Percentiles rank a stretch among this genome's conserved stretches.
phyloP scores from a whole-genome alignment of 768 basidiomycete species.

The Pulveroboletus sp. region DNA sequence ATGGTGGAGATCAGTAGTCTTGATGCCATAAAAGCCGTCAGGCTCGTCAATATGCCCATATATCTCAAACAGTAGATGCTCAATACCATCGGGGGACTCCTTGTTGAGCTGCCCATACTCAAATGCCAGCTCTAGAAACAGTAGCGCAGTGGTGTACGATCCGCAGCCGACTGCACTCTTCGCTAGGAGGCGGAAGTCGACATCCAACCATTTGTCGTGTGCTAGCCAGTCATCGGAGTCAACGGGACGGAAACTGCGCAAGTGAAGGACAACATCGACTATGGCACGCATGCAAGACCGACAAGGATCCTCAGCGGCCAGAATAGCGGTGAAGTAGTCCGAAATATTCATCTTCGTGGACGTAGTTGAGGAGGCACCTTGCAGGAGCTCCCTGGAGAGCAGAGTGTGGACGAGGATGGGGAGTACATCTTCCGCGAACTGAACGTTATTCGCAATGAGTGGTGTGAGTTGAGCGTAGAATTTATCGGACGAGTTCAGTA shows the following conservation, averaged over 20 bases:
- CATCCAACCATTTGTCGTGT: constrained; percentile 75
- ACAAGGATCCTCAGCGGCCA: constrained; percentile 21
- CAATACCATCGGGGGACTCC: constrained; percentile 36
- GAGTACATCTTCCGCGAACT: constrained; percentile 62
- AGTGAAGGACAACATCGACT: constrained; percentile 72
- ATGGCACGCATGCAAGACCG: constrained; percentile 54
- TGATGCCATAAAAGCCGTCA: constrained; percentile 96
- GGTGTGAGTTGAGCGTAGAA: constrained; percentile 68
- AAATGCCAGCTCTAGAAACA: constrained; percentile 79
- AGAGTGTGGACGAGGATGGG: constrained; percentile 73
- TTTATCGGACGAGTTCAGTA: constrained; percentile 46
- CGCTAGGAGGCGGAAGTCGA: constrained; percentile 71
- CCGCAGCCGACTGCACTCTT: constrained; percentile 71
- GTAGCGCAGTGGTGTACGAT: constrained; percentile 82
- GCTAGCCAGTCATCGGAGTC: constrained; percentile 38
- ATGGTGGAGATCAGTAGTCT: constrained; percentile 66
- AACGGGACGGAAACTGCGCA: constrained; percentile 59
- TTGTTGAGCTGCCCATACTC: constrained; percentile 39
- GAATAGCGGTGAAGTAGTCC: constrained; percentile 24
- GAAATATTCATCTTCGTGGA: constrained; percentile 20
- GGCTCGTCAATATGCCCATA: constrained; percentile 96
- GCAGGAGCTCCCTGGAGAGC: constrained; percentile 36
- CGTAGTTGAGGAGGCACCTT: background rate
- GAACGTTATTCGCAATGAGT: constrained; percentile 49
- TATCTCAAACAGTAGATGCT: constrained; percentile 82